A percentile compares a stretch with the other conserved stretches of the same genome.
Evolutionary conservation across 352 stramenopile species (phyloP).

Genomic region (Globisporangium uncinulatum): DNA sequence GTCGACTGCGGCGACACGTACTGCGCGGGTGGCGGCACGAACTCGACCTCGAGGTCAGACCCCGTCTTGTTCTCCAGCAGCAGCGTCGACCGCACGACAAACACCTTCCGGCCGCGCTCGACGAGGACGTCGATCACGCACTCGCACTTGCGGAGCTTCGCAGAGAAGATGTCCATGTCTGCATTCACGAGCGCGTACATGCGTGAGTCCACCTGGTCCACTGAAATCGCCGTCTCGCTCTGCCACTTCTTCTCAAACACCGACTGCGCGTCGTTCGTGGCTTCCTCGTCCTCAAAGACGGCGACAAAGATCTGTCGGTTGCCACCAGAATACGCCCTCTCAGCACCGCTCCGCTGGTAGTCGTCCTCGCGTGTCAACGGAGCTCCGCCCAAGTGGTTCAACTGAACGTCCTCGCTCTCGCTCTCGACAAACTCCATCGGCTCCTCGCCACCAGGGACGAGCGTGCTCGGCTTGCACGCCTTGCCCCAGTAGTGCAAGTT

Average conservation of each 20-base stretch:
- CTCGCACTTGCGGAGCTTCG: constrained; percentile 67
- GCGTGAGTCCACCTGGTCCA: constrained; percentile 80
- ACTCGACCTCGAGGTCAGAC: constrained; percentile 82
- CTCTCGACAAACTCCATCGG: constrained; percentile 48
- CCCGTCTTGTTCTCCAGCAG: constrained; percentile 81
- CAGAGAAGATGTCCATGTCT: constrained; percentile 37
- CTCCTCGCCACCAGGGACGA: constrained; percentile 54
- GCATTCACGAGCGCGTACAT: constrained; percentile 75
- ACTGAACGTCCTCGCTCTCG: constrained; percentile 2
- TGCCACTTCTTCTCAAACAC: constrained; percentile 48
- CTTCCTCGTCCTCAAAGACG: constrained; percentile 44
- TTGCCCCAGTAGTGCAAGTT: constrained; percentile 68
- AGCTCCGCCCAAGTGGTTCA: constrained; percentile 1
- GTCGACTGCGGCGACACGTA: constrained; percentile 29
- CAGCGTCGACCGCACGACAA: constrained; percentile 77
- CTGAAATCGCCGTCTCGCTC: constrained; percentile 68
- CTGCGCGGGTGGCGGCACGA: constrained; percentile 51
- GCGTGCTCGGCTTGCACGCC: constrained; percentile 44
- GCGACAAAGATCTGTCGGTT: constrained; percentile 66
- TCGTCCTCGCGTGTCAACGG: constrained; percentile 1
- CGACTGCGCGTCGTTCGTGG: constrained; percentile 22
- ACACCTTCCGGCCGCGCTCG: constrained; percentile 83
- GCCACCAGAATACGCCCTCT: constrained; percentile 13
- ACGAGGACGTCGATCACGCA: constrained; percentile 84
- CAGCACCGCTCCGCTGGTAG: constrained; percentile 8